A percentile compares a stretch with the other conserved stretches of the same genome.
phyloP scores from a whole-genome alignment of 106 monocot genomes.

The Apostasia shenzhenica region DNA sequence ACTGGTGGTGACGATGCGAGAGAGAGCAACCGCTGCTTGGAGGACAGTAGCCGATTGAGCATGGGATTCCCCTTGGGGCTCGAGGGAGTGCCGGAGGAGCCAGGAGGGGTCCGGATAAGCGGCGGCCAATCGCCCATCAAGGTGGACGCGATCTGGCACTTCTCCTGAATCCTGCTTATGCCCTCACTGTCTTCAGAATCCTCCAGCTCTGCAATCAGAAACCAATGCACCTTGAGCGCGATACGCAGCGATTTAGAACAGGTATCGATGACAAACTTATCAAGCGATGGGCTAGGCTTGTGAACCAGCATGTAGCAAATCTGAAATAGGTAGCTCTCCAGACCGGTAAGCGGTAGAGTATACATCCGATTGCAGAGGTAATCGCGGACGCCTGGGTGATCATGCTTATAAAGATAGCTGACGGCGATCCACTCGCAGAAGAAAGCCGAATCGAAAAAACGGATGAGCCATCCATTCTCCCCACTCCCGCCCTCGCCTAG shows the following conservation, averaged over 20 bases:
- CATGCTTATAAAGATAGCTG: constrained; percentile 98
- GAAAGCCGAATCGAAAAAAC: constrained; percentile 98
- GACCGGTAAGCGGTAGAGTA: constrained; percentile 71
- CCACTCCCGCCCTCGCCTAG: constrained; percentile 33
- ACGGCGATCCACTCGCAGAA: constrained; percentile 99
- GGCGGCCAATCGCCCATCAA: constrained; percentile 91
- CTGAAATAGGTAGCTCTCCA: constrained; percentile 93
- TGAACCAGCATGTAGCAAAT: constrained; percentile 99
- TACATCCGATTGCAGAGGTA: constrained; percentile 99
- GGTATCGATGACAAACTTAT: constrained; percentile 92
- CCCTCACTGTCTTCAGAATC: constrained; percentile 78
- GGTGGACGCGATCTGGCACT: constrained; percentile 97
- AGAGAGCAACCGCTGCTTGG: constrained; percentile 74
- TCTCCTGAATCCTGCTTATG: constrained; percentile 83
- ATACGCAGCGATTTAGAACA: constrained; percentile 90
- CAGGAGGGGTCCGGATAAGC: constrained; percentile 30
- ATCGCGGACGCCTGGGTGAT: constrained; percentile 89
- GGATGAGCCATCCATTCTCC: constrained; percentile 91
- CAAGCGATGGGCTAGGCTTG: constrained; percentile 92
- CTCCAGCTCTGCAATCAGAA: constrained; percentile 92
- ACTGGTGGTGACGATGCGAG: constrained; percentile 43
- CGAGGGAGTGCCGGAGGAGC: constrained; percentile 11
- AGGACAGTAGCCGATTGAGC: constrained; percentile 70
- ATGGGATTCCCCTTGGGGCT: constrained; percentile 43
- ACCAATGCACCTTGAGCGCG: constrained; percentile 96